Conservation (phyloP, 2,329 filamentous ascomycete genomes). For the Colletotrichum somersetense region DNA sequence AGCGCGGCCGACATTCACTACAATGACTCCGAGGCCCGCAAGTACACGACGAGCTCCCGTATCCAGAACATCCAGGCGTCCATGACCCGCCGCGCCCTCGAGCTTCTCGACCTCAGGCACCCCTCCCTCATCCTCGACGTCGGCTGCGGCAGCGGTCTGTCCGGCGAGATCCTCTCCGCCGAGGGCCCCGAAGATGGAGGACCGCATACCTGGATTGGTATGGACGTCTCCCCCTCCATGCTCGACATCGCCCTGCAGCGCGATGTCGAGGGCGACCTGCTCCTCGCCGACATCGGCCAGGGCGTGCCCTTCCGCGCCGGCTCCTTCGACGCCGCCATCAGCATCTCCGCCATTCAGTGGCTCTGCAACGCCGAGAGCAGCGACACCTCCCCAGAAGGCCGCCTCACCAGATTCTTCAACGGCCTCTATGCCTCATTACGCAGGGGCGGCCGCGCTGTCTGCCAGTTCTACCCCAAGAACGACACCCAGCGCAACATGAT, state of each 20-base stretch:
- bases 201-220: slow-evolving; percentile 95
- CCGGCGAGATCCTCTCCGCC: slow-evolving; percentile 91
- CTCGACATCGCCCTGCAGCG: slow-evolving; percentile 92
- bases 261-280: slow-evolving; percentile 92
- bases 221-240: slow-evolving; percentile 97
- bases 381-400: slow-evolving; percentile 83
- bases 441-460: slow-evolving; percentile 89
- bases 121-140: slow-evolving; percentile 94
- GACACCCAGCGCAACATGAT: slow-evolving; percentile 94
- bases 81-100: slow-evolving; percentile 94
- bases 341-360: slow-evolving; percentile 98
- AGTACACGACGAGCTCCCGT: slow-evolving; percentile 96
- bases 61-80: slow-evolving; percentile 95
- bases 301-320: slow-evolving; percentile 94
- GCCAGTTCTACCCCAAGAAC: slow-evolving; percentile 99
- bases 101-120: slow-evolving; percentile 83
- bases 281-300: slow-evolving; percentile 95
- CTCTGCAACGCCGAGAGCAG: slow-evolving; percentile 94
- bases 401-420: slow-evolving; percentile 90
- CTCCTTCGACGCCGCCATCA: slow-evolving; percentile 93
- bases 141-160: slow-evolving; percentile 95
- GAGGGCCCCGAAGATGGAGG: slow-evolving; percentile 78
- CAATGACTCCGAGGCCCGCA: slow-evolving; percentile 93
- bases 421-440: slow-evolving; percentile 87
- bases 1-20: slow-evolving; percentile 98